Percentiles rank a stretch among this genome's conserved stretches.
Evolutionary conservation across 2,329 filamentous ascomycete species (phyloP).

Genomic region (Samsoniella hepiali): DNA sequence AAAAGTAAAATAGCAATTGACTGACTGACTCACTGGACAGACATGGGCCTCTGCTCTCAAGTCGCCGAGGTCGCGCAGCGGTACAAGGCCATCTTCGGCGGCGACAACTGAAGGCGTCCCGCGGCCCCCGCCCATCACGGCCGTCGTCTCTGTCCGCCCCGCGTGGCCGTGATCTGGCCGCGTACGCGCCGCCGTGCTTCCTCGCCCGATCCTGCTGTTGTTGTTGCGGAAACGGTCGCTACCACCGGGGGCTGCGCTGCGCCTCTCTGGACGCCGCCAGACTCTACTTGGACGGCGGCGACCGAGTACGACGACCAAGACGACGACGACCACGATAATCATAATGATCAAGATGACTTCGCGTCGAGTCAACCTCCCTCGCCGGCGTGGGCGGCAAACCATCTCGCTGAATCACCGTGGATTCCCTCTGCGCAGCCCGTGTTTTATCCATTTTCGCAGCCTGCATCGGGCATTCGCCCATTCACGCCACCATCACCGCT

Average conservation of each 20-base stretch:
- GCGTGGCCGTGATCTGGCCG: slow-evolving; percentile 41
- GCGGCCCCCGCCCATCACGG: slow-evolving; percentile 23
- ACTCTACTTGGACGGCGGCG: background rate
- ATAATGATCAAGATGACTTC: background rate
- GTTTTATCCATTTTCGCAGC: slow-evolving; percentile 14
- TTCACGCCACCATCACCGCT: slow-evolving; percentile 7
- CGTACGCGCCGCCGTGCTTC: background rate
- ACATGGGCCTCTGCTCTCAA: slow-evolving; percentile 70
- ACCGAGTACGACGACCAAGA: background rate
- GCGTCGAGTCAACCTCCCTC: background rate
- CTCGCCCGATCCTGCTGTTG: background rate
- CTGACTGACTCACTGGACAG: slow-evolving; percentile 40
- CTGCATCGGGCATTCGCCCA: slow-evolving; percentile 6
- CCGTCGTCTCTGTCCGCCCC: slow-evolving; percentile 26
- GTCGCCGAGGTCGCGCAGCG: slow-evolving; percentile 85
- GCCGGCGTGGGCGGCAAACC: background rate
- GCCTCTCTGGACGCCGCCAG: background rate
- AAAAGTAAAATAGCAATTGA: background rate
- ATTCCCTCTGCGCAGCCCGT: slow-evolving; percentile 19
- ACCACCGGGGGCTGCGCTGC: background rate
- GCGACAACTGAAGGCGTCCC: slow-evolving; percentile 45
- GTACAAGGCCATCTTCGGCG: slow-evolving; percentile 73
- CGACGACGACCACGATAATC: background rate
- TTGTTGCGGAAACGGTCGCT: background rate
- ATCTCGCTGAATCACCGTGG: background rate